Conservation (phyloP, 176 grass and related monocot species). For the Poa pratensis region DNA sequence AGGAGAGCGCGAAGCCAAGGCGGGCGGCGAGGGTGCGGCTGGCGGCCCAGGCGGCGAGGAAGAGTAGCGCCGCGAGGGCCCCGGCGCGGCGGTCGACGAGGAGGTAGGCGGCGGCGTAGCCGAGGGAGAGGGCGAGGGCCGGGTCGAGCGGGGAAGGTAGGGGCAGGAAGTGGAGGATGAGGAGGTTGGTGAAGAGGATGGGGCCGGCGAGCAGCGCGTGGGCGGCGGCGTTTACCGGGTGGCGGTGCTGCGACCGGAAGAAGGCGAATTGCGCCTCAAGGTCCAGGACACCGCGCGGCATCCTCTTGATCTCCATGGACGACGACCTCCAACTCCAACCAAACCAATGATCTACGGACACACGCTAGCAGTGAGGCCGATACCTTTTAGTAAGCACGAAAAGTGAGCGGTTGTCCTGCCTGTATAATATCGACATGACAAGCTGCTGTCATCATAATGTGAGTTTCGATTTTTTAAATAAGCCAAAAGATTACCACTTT, state of each 20-base stretch:
- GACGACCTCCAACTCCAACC: not conserved
- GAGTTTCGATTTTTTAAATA: too few relatives aligned
- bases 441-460: too few relatives aligned
- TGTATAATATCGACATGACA: too few relatives aligned
- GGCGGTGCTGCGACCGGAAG: slow-evolving; percentile 74
- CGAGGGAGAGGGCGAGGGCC: slow-evolving; percentile 59
- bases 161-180: slow-evolving; percentile 58
- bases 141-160: slow-evolving; percentile 43
- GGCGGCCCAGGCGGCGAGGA: slow-evolving; percentile 63
- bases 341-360: too few relatives aligned
- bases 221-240: slow-evolving; percentile 71
- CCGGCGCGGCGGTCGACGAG: slow-evolving; percentile 69
- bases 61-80: slow-evolving; percentile 62
- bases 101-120: slow-evolving; percentile 68
- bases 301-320: slow-evolving; percentile 37
- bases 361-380: too few relatives aligned
- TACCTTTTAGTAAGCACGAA: too few relatives aligned
- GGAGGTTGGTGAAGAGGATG: slow-evolving; percentile 69
- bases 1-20: slow-evolving; percentile 60
- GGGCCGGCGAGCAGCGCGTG: slow-evolving; percentile 71
- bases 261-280: slow-evolving; percentile 94
- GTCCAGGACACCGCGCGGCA: slow-evolving; percentile 61
- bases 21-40: slow-evolving; percentile 62
- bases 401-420: too few relatives aligned
- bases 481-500: too few relatives aligned